These are phyloP conservation scores for Begonia fuchsioides DNA, from an alignment of 306 rosid species.

Conservation along the genomic window DNA sequence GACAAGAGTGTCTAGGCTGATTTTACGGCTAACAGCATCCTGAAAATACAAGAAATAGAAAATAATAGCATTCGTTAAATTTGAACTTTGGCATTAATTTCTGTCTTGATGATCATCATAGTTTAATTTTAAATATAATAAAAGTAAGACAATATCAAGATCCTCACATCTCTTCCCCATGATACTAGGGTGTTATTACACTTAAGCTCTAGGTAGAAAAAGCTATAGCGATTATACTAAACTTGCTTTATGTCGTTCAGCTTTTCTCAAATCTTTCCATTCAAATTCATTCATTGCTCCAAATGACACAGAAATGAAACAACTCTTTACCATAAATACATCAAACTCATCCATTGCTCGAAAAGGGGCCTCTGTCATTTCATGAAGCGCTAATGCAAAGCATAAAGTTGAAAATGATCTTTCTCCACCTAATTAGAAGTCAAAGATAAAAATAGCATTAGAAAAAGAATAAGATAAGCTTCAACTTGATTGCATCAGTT, in stretches of 20 bases:
- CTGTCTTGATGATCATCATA: too few relatives aligned
- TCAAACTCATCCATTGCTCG: slow-evolving; percentile 98
- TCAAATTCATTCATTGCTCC: too few relatives aligned
- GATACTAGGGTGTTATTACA: too few relatives aligned
- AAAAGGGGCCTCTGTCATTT: slow-evolving; percentile 89
- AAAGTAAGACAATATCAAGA: neutral
- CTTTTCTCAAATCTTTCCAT: too few relatives aligned
- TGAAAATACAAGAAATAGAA: slow-evolving; percentile 13
- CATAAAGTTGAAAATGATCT: slow-evolving; percentile 93
- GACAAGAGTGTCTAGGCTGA: slow-evolving; percentile 78
- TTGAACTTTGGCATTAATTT: too few relatives aligned
- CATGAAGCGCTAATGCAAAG: slow-evolving; percentile 83
- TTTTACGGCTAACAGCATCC: slow-evolving; percentile 94
- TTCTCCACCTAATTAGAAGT: slow-evolving; percentile 58
- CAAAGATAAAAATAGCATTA: neutral
- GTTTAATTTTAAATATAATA: too few relatives aligned
- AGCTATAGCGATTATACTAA: too few relatives aligned
- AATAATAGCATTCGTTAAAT: neutral
- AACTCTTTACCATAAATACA: slow-evolving; percentile 65
- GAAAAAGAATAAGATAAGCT: too few relatives aligned
- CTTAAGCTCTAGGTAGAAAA: too few relatives aligned
- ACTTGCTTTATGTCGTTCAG: too few relatives aligned
- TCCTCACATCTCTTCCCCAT: too few relatives aligned
- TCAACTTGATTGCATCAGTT: too few relatives aligned
- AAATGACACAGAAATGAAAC: slow-evolving; percentile 1